Conservation (phyloP, 2,329 filamentous ascomycete species). For the Aspergillus neotritici region DNA sequence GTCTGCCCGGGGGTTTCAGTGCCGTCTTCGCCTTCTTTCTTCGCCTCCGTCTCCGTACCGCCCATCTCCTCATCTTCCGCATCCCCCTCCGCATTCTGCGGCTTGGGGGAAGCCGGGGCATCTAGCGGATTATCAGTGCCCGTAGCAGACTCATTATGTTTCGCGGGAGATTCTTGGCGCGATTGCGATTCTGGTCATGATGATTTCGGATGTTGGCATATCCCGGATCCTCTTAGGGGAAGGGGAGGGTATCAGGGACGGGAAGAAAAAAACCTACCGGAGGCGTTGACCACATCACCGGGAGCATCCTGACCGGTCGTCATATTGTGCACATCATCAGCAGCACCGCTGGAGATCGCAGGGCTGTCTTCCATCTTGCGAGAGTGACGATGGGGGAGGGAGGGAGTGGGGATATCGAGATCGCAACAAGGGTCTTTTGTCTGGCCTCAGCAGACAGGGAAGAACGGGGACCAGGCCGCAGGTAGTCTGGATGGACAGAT, state of each 20-base stretch:
- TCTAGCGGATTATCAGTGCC: slow-evolving; percentile 63
- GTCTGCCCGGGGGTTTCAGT: slow-evolving; percentile 42
- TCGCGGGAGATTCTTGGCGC: slow-evolving; percentile 27
- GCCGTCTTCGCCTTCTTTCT: slow-evolving; percentile 41
- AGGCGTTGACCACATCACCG: slow-evolving; percentile 25
- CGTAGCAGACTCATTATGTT: slow-evolving; percentile 22
- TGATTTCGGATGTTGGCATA: slow-evolving; percentile 17
- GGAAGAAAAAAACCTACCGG: slow-evolving; percentile 25
- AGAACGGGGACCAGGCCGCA: slow-evolving; percentile 4
- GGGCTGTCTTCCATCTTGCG: slow-evolving; percentile 34
- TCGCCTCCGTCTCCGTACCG: slow-evolving; percentile 49
- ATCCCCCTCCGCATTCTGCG: slow-evolving; percentile 54
- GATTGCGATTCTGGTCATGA: slow-evolving; percentile 27
- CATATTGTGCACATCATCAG: slow-evolving; percentile 24
- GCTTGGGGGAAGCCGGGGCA: slow-evolving; percentile 59
- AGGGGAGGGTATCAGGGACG: neutral
- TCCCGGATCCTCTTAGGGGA: slow-evolving; percentile 8
- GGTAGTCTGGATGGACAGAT: no score
- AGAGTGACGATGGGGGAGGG: slow-evolving; percentile 20
- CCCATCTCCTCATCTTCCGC: slow-evolving; percentile 75
- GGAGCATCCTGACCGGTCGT: slow-evolving; percentile 25
- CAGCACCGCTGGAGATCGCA: slow-evolving; percentile 20
- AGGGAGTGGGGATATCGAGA: slow-evolving; percentile 20
- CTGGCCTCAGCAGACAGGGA: slow-evolving; percentile 16
- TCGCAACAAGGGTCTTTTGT: slow-evolving; percentile 29